A percentile compares a stretch with the other conserved stretches of the same genome.
phyloP scores from a whole-genome alignment of 2,329 filamentous ascomycete genomes.

The Ceratocystis alfenasii region DNA sequence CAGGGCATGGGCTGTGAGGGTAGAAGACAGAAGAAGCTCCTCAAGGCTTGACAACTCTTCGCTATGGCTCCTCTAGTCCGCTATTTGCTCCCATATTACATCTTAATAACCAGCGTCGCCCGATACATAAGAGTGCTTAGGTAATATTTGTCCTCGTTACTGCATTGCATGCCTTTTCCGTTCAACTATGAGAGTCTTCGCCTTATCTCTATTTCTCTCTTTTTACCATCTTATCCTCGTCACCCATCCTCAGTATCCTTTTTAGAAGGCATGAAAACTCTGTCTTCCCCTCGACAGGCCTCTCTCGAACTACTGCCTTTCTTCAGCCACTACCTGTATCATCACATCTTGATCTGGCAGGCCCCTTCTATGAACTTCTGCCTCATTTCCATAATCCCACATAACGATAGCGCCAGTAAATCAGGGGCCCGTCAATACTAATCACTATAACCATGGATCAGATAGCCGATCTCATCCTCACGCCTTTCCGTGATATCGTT shows the following conservation, averaged over 20 bases:
- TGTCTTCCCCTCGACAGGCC: neutral
- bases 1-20: neutral
- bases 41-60: neutral
- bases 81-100: neutral
- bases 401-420: neutral
- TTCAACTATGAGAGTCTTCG: neutral
- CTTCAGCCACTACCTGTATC: neutral
- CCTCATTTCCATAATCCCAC: neutral
- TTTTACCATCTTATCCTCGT: neutral
- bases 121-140: neutral
- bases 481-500: slow-evolving; percentile 42
- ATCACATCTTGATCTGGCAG: no score
- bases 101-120: neutral
- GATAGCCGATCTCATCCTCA: slow-evolving; percentile 36
- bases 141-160: neutral
- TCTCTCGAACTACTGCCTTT: neutral
- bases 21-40: neutral
- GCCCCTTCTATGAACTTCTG: no score
- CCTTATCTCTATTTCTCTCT: neutral
- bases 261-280: neutral
- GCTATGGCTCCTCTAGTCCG: neutral
- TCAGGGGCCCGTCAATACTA: neutral
- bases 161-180: neutral
- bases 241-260: neutral
- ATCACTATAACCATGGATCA: slow-evolving; percentile 30